phyloP scores from a whole-genome alignment of 139 green algal species.

The Chlorella sorokiniana region DNA sequence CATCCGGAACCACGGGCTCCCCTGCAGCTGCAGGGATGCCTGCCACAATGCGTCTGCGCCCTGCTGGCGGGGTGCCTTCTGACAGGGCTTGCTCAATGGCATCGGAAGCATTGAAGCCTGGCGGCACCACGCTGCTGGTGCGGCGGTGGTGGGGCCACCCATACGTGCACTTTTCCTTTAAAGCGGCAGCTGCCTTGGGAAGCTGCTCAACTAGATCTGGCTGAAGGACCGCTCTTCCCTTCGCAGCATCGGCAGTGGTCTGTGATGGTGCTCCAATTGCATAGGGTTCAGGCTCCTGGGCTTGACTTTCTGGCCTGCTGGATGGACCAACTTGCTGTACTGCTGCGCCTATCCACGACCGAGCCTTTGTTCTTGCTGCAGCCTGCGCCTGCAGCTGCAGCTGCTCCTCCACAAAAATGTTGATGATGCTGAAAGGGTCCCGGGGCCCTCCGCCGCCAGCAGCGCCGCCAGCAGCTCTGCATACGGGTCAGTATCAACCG shows the following conservation, averaged over 20 bases:
- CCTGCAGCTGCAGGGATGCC: no score
- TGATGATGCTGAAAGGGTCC: constrained; percentile 38
- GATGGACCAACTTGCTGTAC: neutral
- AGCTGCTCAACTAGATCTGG: no score
- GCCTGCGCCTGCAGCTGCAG: constrained; percentile 15
- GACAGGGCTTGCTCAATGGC: neutral
- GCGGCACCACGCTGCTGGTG: constrained; percentile 17
- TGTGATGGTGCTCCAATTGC: no score
- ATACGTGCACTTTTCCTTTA: no score
- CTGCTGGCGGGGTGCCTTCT: constrained; percentile 2
- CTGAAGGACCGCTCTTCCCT: neutral
- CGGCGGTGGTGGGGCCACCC: no score
- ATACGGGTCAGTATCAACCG: neutral
- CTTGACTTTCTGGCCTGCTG: neutral
- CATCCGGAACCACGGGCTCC: no score
- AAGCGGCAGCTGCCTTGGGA: no score
- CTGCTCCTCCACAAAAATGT: constrained; percentile 40
- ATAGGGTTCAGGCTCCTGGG: no score
- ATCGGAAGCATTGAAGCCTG: neutral
- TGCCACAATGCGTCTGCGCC: no score
- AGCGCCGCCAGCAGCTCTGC: neutral
- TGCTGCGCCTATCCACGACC: neutral
- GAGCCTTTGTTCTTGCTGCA: neutral
- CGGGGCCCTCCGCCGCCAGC: constrained; percentile 28
- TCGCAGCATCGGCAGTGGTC: no score